These are phyloP conservation scores for Solidago caesia DNA, from an alignment of 129 eudicot species.

Conservation along the genomic window DNA sequence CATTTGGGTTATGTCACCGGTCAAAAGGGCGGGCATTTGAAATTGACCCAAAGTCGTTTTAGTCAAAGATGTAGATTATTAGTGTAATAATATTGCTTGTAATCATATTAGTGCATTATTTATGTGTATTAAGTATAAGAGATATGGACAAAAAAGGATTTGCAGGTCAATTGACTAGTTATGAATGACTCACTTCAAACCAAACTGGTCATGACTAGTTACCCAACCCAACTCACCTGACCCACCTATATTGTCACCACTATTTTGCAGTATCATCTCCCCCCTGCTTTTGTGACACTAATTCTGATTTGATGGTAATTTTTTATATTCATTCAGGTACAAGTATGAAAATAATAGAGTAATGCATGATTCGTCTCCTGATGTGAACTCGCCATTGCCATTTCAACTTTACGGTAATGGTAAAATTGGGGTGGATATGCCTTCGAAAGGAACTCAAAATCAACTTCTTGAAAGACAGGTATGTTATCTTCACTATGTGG, in stretches of 20 bases:
- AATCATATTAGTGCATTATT: not conserved
- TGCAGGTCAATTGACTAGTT: not conserved
- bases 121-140: not conserved
- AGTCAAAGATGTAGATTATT: not conserved
- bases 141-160: not conserved
- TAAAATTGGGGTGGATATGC: conserved; percentile 61
- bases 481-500: conserved; percentile 15
- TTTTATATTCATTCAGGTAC: conserved; percentile 55
- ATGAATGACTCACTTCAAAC: not conserved
- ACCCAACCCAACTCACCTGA: not conserved
- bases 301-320: conserved; percentile 1
- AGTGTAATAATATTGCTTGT: not conserved
- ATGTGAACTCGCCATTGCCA: conserved; percentile 77
- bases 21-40: not conserved
- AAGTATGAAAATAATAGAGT: conserved; percentile 88
- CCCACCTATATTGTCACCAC: not conserved
- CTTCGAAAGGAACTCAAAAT: conserved; percentile 90
- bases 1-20: not conserved
- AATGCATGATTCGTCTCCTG: conserved; percentile 88
- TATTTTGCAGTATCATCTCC: not conserved
- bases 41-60: not conserved
- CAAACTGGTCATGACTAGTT: not conserved
- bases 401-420: conserved; percentile 91
- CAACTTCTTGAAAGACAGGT: conserved; percentile 99
- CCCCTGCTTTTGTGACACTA: not conserved